Base-by-base conservation (phyloP, 2,329 filamentous ascomycete species). In the Albophoma yamanashiensis region DNA sequence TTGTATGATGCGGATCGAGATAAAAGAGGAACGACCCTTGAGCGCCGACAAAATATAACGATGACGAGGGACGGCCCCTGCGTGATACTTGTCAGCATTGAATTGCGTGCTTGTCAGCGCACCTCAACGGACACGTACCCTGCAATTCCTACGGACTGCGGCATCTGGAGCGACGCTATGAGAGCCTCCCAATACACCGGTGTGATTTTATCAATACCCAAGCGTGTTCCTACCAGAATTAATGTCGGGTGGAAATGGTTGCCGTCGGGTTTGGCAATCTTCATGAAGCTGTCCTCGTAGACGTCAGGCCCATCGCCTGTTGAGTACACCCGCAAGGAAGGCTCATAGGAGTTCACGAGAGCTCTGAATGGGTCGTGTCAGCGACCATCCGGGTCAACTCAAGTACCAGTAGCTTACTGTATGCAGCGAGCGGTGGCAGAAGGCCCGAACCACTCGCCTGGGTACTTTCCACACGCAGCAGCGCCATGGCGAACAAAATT, bases 401-500 rank as follows among this genome's bases (percentile, higher is more conserved):
- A 6, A 42, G 0, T 31, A 20, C 2, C 2, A 12, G 4, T 34
- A 55, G 75, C 89, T 72, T 77, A 95, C 92, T 94, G 88, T 65
- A 99, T 97, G 73, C 94, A 97, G 60, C 88, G 86, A 55, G 94
- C 92, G 12, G 94, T 95, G 8, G 94, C 94, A 22, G 92, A 97
- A n/a, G 94, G 94, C 0, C 94, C 94, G 75, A 99, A 99, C 94
- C 94, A 99, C 75, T 97, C 91, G 43, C 94, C 94, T 0, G 94
- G 94, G 69, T 95, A 90, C 74, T 96, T 97, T 4, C 91, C 92
- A 73, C 94, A 99, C 3, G 89, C 88, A 42, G 83, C 80, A 31
- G 92, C 92, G 22, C 94, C 94, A 67, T 96, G 89, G 58, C 87
- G 81, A 42, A 99, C 94, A 69, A 99, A 99, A 63, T 88, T 90